These are phyloP conservation scores for Blepharisma japonicum DNA, from an alignment of 73 alveolate genomes.

Conservation along the genomic window DNA sequence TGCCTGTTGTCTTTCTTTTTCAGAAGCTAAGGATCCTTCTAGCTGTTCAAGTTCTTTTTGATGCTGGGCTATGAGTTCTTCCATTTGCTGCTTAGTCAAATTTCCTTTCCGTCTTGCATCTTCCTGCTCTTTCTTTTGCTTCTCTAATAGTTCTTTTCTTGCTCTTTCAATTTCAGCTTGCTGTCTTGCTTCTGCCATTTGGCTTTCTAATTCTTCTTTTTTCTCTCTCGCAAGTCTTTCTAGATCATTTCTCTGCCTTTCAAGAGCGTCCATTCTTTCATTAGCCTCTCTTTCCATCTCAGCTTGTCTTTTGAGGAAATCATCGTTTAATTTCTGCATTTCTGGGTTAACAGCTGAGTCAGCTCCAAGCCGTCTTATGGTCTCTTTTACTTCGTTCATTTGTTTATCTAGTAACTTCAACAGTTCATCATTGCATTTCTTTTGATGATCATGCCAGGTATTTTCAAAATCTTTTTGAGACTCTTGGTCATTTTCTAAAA, in stretches of 20 bases:
- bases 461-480: neutral
- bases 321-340: neutral
- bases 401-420: neutral
- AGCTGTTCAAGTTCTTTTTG: conserved; percentile 2
- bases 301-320: neutral
- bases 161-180: neutral
- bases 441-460: neutral
- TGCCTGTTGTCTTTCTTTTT: neutral
- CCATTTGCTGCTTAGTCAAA: neutral
- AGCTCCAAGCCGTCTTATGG: neutral
- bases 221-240: neutral
- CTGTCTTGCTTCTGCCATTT: neutral
- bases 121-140: neutral
- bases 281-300: neutral
- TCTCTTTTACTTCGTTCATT: neutral
- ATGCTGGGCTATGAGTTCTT: neutral
- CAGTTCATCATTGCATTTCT: neutral
- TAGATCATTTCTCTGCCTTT: neutral
- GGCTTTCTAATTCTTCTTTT: neutral
- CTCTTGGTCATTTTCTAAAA: neutral
- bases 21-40: neutral
- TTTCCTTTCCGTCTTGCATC: neutral
- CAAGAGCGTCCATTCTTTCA: neutral
- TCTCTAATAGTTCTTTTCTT: neutral
- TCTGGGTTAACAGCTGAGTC: neutral